phyloP scores from a whole-genome alignment of 768 basidiomycete species.

The Coprinopsis cinerea region DNA sequence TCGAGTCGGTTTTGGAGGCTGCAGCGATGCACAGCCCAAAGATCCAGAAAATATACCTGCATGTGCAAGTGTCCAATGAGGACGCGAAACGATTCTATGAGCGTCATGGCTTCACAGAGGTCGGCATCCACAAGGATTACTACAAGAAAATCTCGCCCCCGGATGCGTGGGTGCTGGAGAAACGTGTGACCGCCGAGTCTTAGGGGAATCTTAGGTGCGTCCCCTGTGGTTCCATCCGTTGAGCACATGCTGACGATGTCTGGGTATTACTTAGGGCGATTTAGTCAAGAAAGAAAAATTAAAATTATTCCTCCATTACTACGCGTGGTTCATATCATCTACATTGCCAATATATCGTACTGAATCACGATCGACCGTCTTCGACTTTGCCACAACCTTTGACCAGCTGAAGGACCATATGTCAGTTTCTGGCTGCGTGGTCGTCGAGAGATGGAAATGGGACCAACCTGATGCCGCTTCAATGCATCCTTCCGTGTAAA shows the following conservation, averaged over 20 bases:
- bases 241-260: no score
- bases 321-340: neutral
- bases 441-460: conserved; percentile 4
- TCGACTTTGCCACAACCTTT: conserved; percentile 75
- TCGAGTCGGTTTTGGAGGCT: conserved; percentile 61
- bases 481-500: conserved; percentile 84
- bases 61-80: conserved; percentile 80
- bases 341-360: no score
- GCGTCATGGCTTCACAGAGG: conserved; percentile 71
- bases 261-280: no score
- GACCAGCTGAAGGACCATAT: conserved; percentile 45
- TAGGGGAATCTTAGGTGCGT: conserved; percentile 3
- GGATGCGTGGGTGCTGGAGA: conserved; percentile 86
- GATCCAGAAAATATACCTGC: conserved; percentile 70
- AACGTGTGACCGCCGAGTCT: conserved; percentile 13
- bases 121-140: conserved; percentile 62
- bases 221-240: neutral
- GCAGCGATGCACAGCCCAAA: conserved; percentile 58
- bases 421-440: conserved; percentile 11
- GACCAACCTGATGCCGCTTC: conserved; percentile 75
- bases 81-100: conserved; percentile 81
- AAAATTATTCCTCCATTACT: no score
- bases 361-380: conserved; percentile 28
- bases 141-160: conserved; percentile 86
- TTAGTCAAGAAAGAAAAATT: no score